Conservation (phyloP, 2,329 filamentous ascomycete species). For the Colletotrichum musae region DNA sequence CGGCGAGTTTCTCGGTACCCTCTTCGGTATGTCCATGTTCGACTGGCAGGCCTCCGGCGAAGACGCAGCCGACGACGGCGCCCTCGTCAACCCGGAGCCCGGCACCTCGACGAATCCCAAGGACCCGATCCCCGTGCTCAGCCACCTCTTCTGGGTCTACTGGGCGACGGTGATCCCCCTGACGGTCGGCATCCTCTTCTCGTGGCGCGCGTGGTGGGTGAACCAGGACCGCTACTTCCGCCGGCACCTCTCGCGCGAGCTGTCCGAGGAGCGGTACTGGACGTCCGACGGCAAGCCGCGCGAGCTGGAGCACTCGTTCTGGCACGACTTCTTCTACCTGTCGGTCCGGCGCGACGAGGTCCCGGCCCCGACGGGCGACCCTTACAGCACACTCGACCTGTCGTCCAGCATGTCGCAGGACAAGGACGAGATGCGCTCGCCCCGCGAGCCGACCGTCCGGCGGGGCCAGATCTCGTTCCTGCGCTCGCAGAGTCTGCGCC, state of each 20-base stretch:
- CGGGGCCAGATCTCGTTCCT: constrained; percentile 35
- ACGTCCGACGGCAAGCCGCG: constrained; percentile 60
- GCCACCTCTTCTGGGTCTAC: constrained; percentile 61
- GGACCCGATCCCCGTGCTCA: constrained; percentile 51
- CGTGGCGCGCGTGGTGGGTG: constrained; percentile 64
- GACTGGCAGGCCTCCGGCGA: constrained; percentile 58
- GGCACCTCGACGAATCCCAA: constrained; percentile 40
- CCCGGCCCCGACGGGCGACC: constrained; percentile 15
- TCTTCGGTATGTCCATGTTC: constrained; percentile 64
- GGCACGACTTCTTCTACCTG: constrained; percentile 60
- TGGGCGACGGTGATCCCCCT: constrained; percentile 61
- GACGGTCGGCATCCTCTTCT: constrained; percentile 57
- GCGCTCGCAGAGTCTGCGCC: constrained; percentile 34
- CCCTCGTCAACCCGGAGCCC: background rate
- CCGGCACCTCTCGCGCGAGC: constrained; percentile 59
- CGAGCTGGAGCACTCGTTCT: constrained; percentile 57
- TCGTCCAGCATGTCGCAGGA: constrained; percentile 30
- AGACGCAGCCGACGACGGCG: constrained; percentile 45
- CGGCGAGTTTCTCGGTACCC: constrained; percentile 61
- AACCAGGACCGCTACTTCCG: constrained; percentile 62
- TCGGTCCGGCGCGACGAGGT: constrained; percentile 53
- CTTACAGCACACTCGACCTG: constrained; percentile 29
- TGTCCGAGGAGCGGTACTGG: constrained; percentile 65
- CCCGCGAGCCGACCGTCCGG: constrained; percentile 30
- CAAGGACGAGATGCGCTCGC: constrained; percentile 37